Base-by-base conservation (phyloP, 2,329 filamentous ascomycete genomes). In the Aspergillus sp. region DNA sequence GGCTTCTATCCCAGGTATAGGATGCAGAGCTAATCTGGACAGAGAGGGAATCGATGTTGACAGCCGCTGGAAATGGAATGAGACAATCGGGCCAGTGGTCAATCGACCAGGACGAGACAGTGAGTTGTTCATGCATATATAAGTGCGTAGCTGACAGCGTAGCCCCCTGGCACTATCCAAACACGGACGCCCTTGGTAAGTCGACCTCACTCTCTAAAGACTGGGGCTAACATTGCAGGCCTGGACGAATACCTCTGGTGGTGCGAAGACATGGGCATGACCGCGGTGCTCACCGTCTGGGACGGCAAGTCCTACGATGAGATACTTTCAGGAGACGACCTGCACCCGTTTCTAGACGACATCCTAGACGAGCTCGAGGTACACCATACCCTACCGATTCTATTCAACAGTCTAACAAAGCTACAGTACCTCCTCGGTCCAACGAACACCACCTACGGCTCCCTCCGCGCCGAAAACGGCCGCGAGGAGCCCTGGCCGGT, bases 121-220 rank as follows among this genome's bases (percentile, higher is more conserved):
- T 64, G 41, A 45, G 59, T 51, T 37, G 4, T 40, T 1, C n/a
- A 6, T 12, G 4, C n/a, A 33, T 19, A 34, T 52, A n/a, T n/a
- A 47, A 12, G 19, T 12, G 5, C 5, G 9, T 34, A 37, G 24
- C 45, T 30, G 13, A 33, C 40, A 6, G 5, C 2, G 9, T 24
- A 62, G 60, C 80, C 33, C 61, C 82, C 24, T 89, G 86, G 86
- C 71, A 68, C 17, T 88, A 88, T 66, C 77, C 82, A 44, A 83
- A 86, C 64, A 88, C 85, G 0, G 79, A 88, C 61, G 86, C 84
- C 0, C 75, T 89, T 1, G 86, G 86, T 56, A n/a, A n/a, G 34
- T n/a, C 15, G 4, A 37, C 15, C 34, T n/a, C 2, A 3, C 13
- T 37, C 34, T 7, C n/a, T 3, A 2, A 15, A 15, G 34, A n/a